phyloP scores from a whole-genome alignment of 345 rosid species.

The Cardamine chenopodiifolia region DNA sequence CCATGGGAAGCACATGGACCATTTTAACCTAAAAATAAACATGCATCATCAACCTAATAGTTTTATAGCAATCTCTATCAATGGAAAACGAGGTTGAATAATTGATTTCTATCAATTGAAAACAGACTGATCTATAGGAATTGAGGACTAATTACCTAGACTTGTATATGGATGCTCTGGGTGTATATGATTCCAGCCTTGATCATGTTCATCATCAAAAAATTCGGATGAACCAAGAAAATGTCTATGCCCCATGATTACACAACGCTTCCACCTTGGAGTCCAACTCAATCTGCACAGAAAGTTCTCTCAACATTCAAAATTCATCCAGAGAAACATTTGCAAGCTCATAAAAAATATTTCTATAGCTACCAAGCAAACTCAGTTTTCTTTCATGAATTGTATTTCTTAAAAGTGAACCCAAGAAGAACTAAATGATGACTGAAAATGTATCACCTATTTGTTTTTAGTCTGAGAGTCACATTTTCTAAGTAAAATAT shows the following conservation, averaged over 20 bases:
- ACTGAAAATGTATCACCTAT: not conserved
- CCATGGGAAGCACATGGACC: conserved; percentile 15
- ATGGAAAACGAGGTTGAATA: not conserved
- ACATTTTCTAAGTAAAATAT: not conserved
- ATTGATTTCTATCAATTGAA: not conserved
- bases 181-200: conserved; percentile 66
- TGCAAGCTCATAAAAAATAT: not conserved
- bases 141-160: conserved; percentile 49
- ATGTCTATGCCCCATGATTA: conserved; percentile 70
- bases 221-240: conserved; percentile 54
- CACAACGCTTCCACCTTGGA: conserved; percentile 22
- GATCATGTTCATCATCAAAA: conserved; percentile 66
- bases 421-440: conserved; percentile 1
- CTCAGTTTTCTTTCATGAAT: conserved; percentile 3
- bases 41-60: conserved; percentile 26
- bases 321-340: conserved; percentile 19
- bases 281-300: conserved; percentile 50
- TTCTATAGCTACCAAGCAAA: not conserved
- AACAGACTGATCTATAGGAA: not conserved
- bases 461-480: conserved; percentile 1
- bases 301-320: conserved; percentile 25
- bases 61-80: not conserved
- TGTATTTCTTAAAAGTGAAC: conserved; percentile 15
- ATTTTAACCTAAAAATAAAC: conserved; percentile 15
- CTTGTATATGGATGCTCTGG: conserved; percentile 57